A percentile compares a stretch with the other conserved stretches of the same genome.
Conservation (phyloP, 2,329 filamentous ascomycete genomes). For the Escovopsis sp. region DNA sequence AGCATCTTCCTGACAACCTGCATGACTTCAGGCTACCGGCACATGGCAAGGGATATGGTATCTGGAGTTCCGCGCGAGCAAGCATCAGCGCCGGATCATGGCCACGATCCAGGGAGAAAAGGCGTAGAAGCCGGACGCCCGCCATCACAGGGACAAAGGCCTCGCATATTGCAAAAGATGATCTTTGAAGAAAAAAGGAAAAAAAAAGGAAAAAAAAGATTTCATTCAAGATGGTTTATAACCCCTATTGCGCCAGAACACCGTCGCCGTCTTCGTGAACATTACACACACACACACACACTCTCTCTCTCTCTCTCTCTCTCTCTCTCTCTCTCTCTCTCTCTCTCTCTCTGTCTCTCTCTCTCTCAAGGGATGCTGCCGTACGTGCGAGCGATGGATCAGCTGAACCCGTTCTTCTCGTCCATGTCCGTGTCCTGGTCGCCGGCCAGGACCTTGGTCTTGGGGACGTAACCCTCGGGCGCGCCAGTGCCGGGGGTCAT, state of each 20-base stretch:
- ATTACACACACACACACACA: slow-evolving; percentile 3
- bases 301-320: too few species aligned
- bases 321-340: too few species aligned
- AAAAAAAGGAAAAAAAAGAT: background rate
- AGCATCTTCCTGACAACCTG: too few species aligned
- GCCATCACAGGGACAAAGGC: background rate
- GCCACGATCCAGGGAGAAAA: slow-evolving; percentile 90
- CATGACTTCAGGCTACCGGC: slow-evolving; percentile 35
- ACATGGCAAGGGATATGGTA: slow-evolving; percentile 91
- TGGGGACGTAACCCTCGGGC: slow-evolving; percentile 44
- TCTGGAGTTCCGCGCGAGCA: slow-evolving; percentile 67
- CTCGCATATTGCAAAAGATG: background rate
- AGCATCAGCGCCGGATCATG: slow-evolving; percentile 68
- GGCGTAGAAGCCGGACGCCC: slow-evolving; percentile 15
- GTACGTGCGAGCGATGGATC: slow-evolving; percentile 1
- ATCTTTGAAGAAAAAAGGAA: slow-evolving; percentile 1
- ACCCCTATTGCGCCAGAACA: slow-evolving; percentile 19
- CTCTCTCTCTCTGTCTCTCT: too few species aligned
- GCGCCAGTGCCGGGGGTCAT: slow-evolving; percentile 58
- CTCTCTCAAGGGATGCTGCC: slow-evolving; percentile 7
- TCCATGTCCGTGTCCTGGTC: slow-evolving; percentile 46
- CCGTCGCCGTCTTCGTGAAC: slow-evolving; percentile 18
- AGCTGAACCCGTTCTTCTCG: slow-evolving; percentile 27
- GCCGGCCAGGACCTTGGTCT: slow-evolving; percentile 51
- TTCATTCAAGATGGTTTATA: too few species aligned